Conservation (phyloP, 1,139 yeast species). For the Yamadazyma friedrichii region DNA sequence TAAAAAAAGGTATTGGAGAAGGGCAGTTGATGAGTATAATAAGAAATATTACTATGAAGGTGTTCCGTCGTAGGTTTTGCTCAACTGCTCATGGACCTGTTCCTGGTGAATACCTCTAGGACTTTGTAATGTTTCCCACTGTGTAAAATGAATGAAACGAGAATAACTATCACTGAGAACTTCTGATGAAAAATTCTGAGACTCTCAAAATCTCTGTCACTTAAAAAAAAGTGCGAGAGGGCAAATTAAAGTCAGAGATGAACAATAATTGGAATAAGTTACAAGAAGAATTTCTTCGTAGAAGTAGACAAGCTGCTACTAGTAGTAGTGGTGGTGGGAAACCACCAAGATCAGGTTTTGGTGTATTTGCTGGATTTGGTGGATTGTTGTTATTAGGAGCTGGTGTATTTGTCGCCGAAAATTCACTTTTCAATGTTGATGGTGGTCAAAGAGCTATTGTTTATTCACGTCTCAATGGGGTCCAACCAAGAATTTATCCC, state of each 20-base stretch:
- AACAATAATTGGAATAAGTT: constrained; percentile 66
- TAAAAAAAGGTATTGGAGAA: constrained; percentile 42
- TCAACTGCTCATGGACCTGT: too few species aligned
- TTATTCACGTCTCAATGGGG: constrained; percentile 85
- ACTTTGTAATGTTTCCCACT: too few species aligned
- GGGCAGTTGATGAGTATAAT: constrained; percentile 33
- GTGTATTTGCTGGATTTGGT: constrained; percentile 74
- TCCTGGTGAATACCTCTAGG: too few species aligned
- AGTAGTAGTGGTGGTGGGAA: constrained; percentile 18
- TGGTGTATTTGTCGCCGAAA: constrained; percentile 62
- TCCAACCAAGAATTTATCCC: constrained; percentile 76
- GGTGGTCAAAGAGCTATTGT: constrained; percentile 99
- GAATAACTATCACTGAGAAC: too few species aligned
- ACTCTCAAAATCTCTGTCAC: background rate
- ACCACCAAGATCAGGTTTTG: constrained; percentile 50
- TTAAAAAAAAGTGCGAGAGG: constrained; percentile 1
- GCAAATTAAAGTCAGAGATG: constrained; percentile 21
- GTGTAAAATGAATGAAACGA: too few species aligned
- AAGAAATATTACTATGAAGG: constrained; percentile 44
- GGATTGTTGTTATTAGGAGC: constrained; percentile 76
- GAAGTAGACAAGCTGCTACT: constrained; percentile 47
- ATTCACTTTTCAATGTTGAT: constrained; percentile 89
- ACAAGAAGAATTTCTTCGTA: constrained; percentile 63
- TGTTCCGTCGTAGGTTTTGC: constrained; percentile 36
- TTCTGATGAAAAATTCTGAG: background rate